These are phyloP conservation scores for Fibroporia radiculosa DNA, from an alignment of 768 basidiomycete species.

Conservation along the genomic window DNA sequence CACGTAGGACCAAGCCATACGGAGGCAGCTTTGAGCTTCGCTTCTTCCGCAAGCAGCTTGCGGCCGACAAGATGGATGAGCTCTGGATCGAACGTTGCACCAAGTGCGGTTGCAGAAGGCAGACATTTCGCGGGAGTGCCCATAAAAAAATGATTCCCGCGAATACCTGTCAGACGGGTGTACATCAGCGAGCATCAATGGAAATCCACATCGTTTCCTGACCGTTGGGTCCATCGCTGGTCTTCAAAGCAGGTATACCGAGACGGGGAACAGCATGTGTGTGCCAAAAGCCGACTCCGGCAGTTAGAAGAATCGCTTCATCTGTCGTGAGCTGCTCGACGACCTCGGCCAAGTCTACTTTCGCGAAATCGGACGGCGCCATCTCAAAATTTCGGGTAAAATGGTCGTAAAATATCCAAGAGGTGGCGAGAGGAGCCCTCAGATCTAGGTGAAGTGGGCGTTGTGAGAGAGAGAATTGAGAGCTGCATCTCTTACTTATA, in stretches of 20 bases:
- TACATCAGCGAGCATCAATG: neutral
- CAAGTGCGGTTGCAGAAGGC: constrained; percentile 69
- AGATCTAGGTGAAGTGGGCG: too few species aligned
- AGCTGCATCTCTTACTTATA: neutral
- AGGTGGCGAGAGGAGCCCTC: too few species aligned
- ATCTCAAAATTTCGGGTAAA: too few species aligned
- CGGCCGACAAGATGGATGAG: constrained; percentile 56
- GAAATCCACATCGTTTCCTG: constrained; percentile 15
- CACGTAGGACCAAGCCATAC: constrained; percentile 74
- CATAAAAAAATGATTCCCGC: constrained; percentile 77
- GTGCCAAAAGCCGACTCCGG: constrained; percentile 75
- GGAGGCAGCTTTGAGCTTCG: constrained; percentile 62
- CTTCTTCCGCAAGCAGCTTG: constrained; percentile 62
- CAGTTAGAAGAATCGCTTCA: constrained; percentile 65
- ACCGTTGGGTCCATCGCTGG: constrained; percentile 79
- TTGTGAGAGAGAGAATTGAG: neutral
- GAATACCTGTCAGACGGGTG: constrained; percentile 27
- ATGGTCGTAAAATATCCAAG: too few species aligned
- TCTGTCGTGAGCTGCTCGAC: constrained; percentile 63
- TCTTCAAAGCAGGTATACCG: constrained; percentile 67
- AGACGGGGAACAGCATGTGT: constrained; percentile 58
- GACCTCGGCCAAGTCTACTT: constrained; percentile 51
- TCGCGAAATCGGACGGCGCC: constrained; percentile 64
- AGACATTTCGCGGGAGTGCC: constrained; percentile 74
- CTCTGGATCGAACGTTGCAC: constrained; percentile 64